These are phyloP conservation scores for Globomyces pollinis-pini DNA, from an alignment of 192 early-diverging fungal species.

Conservation along the genomic window DNA sequence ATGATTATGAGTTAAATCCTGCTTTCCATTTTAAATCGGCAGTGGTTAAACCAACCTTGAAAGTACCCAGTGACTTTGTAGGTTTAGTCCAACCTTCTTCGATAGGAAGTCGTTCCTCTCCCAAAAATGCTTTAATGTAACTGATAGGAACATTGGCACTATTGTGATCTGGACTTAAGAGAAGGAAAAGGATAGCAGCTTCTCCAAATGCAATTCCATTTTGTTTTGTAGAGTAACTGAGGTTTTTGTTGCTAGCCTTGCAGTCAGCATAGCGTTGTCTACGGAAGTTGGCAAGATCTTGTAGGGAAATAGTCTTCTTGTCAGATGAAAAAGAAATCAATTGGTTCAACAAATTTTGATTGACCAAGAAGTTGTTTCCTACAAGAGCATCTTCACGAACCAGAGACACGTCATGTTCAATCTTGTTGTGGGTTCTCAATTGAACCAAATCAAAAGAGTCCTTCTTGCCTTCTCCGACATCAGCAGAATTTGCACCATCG, in stretches of 20 bases:
- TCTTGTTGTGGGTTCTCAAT: conserved; percentile 5
- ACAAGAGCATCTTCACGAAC: conserved; percentile 18
- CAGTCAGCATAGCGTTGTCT: conserved; percentile 20
- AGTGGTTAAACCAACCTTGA: neutral
- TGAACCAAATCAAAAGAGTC: conserved; percentile 1
- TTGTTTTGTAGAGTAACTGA: conserved; percentile 15
- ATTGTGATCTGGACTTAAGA: neutral
- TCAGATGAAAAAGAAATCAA: conserved; percentile 18
- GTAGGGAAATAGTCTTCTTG: conserved; percentile 12
- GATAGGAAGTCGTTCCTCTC: conserved; percentile 12
- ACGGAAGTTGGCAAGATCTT: conserved; percentile 20
- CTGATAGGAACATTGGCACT: neutral
- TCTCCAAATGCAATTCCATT: conserved; percentile 14
- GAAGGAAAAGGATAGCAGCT: conserved; percentile 1
- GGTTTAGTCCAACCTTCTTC: conserved; percentile 11
- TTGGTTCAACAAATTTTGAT: conserved; percentile 10
- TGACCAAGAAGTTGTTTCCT: conserved; percentile 19
- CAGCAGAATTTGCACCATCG: neutral
- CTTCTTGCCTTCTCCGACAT: neutral
- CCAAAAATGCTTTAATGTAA: neutral
- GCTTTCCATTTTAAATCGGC: conserved; percentile 10
- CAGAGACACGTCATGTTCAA: conserved; percentile 35
- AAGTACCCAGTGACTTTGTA: neutral
- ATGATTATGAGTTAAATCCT: conserved; percentile 11
- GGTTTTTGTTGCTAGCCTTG: conserved; percentile 16